A percentile compares a stretch with the other conserved stretches of the same genome.
phyloP scores from a whole-genome alignment of 1,284 basidiomycete species.

The Tilletia indica region DNA sequence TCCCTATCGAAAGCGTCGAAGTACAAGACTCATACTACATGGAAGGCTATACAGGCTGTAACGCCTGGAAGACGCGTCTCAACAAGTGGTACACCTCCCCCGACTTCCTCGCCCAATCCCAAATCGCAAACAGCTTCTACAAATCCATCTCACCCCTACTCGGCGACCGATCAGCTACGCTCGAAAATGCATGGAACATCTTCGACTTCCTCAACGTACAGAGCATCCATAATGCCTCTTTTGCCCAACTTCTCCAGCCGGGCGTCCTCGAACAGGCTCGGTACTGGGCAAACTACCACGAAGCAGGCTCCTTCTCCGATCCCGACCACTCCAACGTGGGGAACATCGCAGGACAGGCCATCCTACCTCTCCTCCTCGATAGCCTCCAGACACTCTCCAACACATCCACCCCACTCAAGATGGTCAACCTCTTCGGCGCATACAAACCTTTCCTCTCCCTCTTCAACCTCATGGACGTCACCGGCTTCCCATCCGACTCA shows the following conservation, averaged over 20 bases:
- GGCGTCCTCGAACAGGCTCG: constrained; percentile 30
- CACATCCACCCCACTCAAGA: constrained; percentile 72
- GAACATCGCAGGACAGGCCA: constrained; percentile 77
- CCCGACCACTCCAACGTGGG: constrained; percentile 67
- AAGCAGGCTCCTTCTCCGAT: constrained; percentile 72
- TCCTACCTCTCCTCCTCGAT: constrained; percentile 69
- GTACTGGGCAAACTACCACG: constrained; percentile 72
- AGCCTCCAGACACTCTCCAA: constrained; percentile 74
- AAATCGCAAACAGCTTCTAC: constrained; percentile 68
- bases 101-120: constrained; percentile 64
- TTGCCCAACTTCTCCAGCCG: constrained; percentile 31
- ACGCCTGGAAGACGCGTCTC: constrained; percentile 27
- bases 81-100: constrained; percentile 44
- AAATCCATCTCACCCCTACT: constrained; percentile 66
- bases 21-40: constrained; percentile 66
- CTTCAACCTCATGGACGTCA: constrained; percentile 25
- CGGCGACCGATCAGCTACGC: constrained; percentile 67
- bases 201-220: constrained; percentile 70
- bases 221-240: constrained; percentile 60
- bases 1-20: constrained; percentile 73
- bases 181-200: constrained; percentile 70
- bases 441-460: constrained; percentile 87
- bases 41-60: constrained; percentile 67
- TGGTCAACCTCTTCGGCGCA: constrained; percentile 70
- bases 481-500: constrained; percentile 24